Percentiles rank a stretch among this genome's conserved stretches.
phyloP scores from a whole-genome alignment of 2,329 filamentous ascomycete species.

The Colletotrichum filicis region DNA sequence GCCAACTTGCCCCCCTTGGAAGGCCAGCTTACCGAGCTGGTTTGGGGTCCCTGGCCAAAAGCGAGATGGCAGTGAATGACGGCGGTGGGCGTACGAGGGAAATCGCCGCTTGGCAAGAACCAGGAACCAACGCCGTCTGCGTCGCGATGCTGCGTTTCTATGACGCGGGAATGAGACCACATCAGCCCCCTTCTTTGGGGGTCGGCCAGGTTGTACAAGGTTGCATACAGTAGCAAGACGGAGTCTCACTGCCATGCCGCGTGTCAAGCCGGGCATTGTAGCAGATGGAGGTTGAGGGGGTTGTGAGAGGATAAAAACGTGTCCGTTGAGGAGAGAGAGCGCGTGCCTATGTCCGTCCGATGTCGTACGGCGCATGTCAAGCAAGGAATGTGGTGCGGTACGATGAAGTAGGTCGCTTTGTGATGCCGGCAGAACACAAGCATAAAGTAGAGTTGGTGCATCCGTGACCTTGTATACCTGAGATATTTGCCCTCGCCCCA shows the following conservation, averaged over 20 bases:
- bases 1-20: not conserved
- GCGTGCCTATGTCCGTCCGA: not conserved
- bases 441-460: constrained; percentile 31
- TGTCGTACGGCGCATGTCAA: not conserved
- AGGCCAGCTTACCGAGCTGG: not conserved
- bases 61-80: constrained; percentile 8
- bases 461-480: constrained; percentile 9
- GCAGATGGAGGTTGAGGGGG: not conserved
- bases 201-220: constrained; percentile 2
- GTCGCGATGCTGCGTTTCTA: constrained; percentile 16
- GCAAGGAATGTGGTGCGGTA: not conserved
- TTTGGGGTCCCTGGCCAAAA: constrained; percentile 11
- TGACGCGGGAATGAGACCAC: constrained; percentile 29
- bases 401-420: no score
- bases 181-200: not conserved
- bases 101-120: constrained; percentile 3
- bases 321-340: not conserved
- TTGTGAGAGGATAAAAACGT: not conserved
- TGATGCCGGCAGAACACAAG: constrained; percentile 24
- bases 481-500: not conserved
- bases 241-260: not conserved
- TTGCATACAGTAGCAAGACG: not conserved
- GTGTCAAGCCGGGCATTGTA: not conserved
- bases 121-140: constrained; percentile 2
- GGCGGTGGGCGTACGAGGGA: not conserved